Conservation (phyloP, 1,284 basidiomycete species). For the Cutaneotrichosporon mucoides region DNA sequence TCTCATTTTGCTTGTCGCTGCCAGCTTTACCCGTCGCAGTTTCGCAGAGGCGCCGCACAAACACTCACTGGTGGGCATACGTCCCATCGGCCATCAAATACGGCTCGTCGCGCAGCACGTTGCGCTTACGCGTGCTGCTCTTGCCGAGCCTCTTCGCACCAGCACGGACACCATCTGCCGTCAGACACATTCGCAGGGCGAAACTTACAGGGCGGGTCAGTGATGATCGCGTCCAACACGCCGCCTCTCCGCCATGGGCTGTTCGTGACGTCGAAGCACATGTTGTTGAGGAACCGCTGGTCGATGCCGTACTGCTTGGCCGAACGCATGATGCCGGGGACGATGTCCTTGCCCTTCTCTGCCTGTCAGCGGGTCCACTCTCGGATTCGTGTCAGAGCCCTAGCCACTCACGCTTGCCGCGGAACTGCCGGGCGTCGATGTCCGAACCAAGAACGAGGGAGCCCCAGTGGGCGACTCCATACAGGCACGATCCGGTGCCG, state of each 20-base stretch:
- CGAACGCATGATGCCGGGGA: conserved; percentile 69
- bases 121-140: conserved; percentile 44
- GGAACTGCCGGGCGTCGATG: conserved; percentile 95
- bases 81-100: conserved; percentile 43
- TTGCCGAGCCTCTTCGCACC: conserved; percentile 92
- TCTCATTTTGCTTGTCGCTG: too few species aligned
- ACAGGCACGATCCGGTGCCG: conserved; percentile 94
- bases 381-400: too few species aligned
- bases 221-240: conserved; percentile 89
- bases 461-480: conserved; percentile 78
- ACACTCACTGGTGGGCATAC: conserved; percentile 47
- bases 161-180: conserved; percentile 83
- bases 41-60: too few species aligned
- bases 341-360: conserved; percentile 48
- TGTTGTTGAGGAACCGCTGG: conserved; percentile 72
- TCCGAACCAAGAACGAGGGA: conserved; percentile 86
- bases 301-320: conserved; percentile 81
- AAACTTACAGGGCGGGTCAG: conserved; percentile 81
- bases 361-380: background rate
- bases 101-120: conserved; percentile 42
- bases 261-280: conserved; percentile 84
- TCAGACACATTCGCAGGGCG: background rate
- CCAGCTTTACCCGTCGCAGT: too few species aligned
- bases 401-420: conserved; percentile 72
- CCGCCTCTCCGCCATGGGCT: conserved; percentile 84